phyloP scores from a whole-genome alignment of 2,329 filamentous ascomycete species.

The Colletotrichum theobromicola region DNA sequence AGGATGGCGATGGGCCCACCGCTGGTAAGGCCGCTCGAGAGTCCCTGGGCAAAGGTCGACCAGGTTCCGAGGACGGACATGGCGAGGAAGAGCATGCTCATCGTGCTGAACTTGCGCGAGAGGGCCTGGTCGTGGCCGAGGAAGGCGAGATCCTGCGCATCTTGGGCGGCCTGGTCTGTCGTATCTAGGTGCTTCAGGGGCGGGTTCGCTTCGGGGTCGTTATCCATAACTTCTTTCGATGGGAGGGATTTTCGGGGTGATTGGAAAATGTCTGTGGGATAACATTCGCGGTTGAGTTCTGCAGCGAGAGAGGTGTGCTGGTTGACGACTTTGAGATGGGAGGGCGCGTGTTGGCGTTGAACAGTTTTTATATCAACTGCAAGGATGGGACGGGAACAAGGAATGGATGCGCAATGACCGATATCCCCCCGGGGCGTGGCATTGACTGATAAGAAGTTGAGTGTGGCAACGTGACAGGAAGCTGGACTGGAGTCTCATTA shows the following conservation, averaged over 20 bases:
- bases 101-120: constrained; percentile 53
- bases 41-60: constrained; percentile 57
- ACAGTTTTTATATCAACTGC: background rate
- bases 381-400: background rate
- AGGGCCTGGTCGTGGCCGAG: constrained; percentile 45
- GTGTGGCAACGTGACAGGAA: background rate
- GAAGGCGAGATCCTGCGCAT: constrained; percentile 44
- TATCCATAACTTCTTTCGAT: background rate
- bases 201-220: background rate
- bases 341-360: background rate
- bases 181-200: background rate
- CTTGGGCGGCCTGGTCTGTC: constrained; percentile 20
- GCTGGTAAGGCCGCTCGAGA: constrained; percentile 51
- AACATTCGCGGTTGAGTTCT: background rate
- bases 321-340: background rate
- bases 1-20: constrained; percentile 60
- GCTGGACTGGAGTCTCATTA: background rate
- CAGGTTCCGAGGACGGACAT: constrained; percentile 64
- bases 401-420: background rate
- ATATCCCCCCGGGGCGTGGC: background rate
- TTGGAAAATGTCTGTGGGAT: background rate
- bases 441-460: background rate
- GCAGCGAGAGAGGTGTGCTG: background rate
- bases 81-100: constrained; percentile 62
- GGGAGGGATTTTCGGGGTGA: background rate